phyloP scores from a whole-genome alignment of 2,329 filamentous ascomycete genomes.

The Exophiala alcalophila region DNA sequence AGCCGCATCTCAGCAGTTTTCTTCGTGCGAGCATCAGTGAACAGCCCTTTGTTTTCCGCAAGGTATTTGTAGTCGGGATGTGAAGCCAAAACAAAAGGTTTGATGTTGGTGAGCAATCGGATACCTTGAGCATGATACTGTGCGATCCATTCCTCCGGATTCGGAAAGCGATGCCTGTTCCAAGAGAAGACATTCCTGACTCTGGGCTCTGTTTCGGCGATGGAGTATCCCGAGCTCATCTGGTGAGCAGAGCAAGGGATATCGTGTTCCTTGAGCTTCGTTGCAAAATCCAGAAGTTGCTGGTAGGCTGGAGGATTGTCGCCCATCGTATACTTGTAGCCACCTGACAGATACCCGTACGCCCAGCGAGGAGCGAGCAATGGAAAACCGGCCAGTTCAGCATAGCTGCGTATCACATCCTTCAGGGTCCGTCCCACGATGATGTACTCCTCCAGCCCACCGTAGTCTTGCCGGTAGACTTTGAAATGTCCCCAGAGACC shows the following conservation, averaged over 20 bases:
- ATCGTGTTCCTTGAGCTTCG: conserved; percentile 60
- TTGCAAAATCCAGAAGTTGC: conserved; percentile 59
- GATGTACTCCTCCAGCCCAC: conserved; percentile 68
- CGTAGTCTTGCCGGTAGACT: conserved; percentile 68
- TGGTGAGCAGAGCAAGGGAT: conserved; percentile 71
- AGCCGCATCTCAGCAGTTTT: conserved; percentile 59
- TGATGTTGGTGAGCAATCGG: conserved; percentile 67
- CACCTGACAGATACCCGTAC: conserved; percentile 69
- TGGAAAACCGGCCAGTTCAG: conserved; percentile 65
- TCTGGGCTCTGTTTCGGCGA: conserved; percentile 64
- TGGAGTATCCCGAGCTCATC: conserved; percentile 70
- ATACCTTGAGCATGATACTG: conserved; percentile 64
- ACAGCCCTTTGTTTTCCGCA: conserved; percentile 58
- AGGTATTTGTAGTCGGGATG: conserved; percentile 66
- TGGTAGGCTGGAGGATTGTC: conserved; percentile 56
- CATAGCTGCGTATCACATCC: conserved; percentile 65
- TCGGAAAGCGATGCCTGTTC: conserved; percentile 67
- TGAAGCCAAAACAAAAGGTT: conserved; percentile 65
- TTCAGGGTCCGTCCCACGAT: conserved; percentile 64
- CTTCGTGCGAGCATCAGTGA: conserved; percentile 57
- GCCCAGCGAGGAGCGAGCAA: conserved; percentile 68
- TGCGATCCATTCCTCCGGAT: conserved; percentile 62
- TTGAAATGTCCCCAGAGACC: conserved; percentile 74
- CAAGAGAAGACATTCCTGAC: conserved; percentile 70
- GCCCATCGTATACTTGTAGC: conserved; percentile 59